Base-by-base conservation (phyloP, 163 green algal species). In the Prototheca wickerhamii region DNA sequence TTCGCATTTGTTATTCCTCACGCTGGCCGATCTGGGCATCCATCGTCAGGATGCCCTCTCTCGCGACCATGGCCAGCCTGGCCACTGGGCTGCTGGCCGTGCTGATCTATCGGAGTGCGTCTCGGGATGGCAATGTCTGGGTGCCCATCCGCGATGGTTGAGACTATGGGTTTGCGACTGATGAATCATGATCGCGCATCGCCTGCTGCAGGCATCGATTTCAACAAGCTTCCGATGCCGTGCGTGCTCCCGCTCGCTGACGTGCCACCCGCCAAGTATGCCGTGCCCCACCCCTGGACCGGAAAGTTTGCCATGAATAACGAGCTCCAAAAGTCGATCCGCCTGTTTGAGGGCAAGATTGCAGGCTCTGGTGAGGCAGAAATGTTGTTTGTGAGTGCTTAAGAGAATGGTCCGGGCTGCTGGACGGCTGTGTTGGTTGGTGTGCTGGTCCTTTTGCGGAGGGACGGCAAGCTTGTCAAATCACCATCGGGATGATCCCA, bases 301-400 rank as follows among this genome's bases (percentile, higher is more conserved):
- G 53, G 53, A 20, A 10, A 35, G 3, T 80, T 63, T 50, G 55
- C 62, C 0, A 37, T 46, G 8, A 80, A 80, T 46, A 53, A 61
- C 0, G 21, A 30, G 29, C 60, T 80, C 28, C 29, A 30, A 0
- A 29, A 58, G 2, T 61, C 74, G 1, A 52, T 28, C 1, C 65
- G 59, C 4, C 26, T 80, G 32, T 77, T 77, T 54, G 64, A 77
- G 21, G 69, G 69, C 4, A 21, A 68, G 0, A 42, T 80, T 1
- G 17, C 61, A 0, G 74, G 74, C 43, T 68, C 66, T 52, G 72
- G 72, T 67, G 29, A 3, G 66, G 0, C 17, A 54, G 1, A 8
- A 32, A 4, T 23, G 42, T n/a, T 50, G 28, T 35, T 37, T 20
- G 37, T 52, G 32, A 21, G 21, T 54, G 42, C 33, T 28, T 5